phyloP scores from a whole-genome alignment of 176 grass and related monocot genomes.

The Carex pumila region DNA sequence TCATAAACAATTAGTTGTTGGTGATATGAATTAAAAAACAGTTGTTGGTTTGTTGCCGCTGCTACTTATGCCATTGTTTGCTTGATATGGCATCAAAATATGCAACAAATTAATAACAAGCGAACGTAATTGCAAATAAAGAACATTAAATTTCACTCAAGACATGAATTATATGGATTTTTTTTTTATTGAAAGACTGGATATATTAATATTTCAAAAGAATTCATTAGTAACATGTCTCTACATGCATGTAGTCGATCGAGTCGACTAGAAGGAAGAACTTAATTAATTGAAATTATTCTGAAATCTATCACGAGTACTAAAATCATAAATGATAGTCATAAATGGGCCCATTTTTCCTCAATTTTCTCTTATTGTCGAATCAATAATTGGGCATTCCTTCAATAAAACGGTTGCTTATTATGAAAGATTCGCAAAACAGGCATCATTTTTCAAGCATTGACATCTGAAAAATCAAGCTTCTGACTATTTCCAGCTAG shows the following conservation, averaged over 20 bases:
- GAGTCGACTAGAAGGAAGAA: not conserved
- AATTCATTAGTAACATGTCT: not conserved
- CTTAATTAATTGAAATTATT: not conserved
- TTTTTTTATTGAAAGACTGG: not conserved
- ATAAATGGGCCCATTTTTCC: not conserved
- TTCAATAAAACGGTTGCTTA: not conserved
- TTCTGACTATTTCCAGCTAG: not conserved
- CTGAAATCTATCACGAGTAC: not conserved
- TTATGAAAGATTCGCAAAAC: not conserved
- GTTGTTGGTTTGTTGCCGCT: no score
- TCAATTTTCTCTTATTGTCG: not conserved
- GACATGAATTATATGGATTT: not conserved
- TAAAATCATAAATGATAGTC: not conserved
- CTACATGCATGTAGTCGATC: not conserved
- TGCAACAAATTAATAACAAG: not conserved
- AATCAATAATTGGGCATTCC: not conserved
- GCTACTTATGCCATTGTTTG: no score
- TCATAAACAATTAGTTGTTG: no score
- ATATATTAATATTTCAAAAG: not conserved
- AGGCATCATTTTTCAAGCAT: not conserved
- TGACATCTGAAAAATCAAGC: not conserved
- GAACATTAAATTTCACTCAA: not conserved
- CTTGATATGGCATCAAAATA: not conserved
- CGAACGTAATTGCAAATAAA: not conserved
- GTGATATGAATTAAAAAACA: no score